phyloP scores from a whole-genome alignment of 768 basidiomycete genomes.

The Rickenella mellea region DNA sequence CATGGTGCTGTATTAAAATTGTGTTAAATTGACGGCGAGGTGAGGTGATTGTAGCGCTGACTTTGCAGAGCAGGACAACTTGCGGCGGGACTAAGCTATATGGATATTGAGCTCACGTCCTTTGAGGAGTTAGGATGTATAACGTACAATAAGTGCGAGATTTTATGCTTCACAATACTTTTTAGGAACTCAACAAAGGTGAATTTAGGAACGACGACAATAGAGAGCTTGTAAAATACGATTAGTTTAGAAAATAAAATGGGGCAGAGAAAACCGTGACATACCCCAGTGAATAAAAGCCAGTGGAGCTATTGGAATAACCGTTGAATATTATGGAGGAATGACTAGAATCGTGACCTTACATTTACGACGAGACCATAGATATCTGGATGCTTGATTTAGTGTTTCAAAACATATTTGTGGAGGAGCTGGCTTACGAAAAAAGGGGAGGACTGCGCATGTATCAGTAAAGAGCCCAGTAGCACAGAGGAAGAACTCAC shows the following conservation, averaged over 20 bases:
- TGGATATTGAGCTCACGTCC: not conserved
- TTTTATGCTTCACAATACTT: conserved; percentile 48
- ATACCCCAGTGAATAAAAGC: conserved; percentile 43
- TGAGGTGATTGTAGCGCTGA: conserved; percentile 13
- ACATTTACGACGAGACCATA: conserved; percentile 49
- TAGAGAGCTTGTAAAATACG: conserved; percentile 25
- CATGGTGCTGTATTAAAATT: conserved; percentile 42
- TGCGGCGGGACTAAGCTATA: conserved; percentile 48
- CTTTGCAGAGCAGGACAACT: conserved; percentile 51
- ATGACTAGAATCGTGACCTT: conserved; percentile 8
- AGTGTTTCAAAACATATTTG: not conserved
- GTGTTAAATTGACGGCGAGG: too few relatives aligned
- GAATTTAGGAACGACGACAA: conserved; percentile 57
- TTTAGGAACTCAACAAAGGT: conserved; percentile 51
- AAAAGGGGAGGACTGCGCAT: conserved; percentile 14
- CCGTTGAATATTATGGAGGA: conserved; percentile 14
- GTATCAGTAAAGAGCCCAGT: not conserved
- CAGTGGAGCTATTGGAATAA: conserved; percentile 39
- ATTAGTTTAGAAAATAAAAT: not conserved
- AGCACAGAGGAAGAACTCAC: conserved; percentile 21
- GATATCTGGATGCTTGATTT: not conserved
- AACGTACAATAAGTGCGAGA: conserved; percentile 46
- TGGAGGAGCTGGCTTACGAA: conserved; percentile 1
- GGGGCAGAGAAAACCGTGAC: conserved; percentile 16
- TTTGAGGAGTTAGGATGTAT: not conserved